A percentile compares a stretch with the other conserved stretches of the same genome.
Conservation (phyloP, 768 basidiomycete genomes). For the Asterophora parasitica region DNA sequence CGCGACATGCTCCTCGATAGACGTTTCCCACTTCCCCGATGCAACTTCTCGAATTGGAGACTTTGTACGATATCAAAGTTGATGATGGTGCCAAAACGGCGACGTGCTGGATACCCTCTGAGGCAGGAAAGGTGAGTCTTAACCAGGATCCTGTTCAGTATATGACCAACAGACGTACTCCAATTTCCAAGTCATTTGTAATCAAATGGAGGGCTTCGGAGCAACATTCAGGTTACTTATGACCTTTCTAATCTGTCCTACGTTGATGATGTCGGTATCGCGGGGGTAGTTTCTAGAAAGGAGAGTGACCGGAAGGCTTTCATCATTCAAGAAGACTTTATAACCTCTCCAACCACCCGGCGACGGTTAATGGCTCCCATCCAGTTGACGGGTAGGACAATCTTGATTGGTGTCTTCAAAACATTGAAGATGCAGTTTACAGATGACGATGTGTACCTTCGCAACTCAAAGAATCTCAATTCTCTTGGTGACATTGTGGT, state of each 20-base stretch:
- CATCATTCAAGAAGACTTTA: no score
- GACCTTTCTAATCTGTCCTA: not conserved
- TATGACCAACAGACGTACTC: not conserved
- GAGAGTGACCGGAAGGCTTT: no score
- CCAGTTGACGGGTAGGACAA: conserved; percentile 6
- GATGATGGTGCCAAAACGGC: conserved; percentile 9
- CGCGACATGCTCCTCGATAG: no score
- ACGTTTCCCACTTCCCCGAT: not conserved
- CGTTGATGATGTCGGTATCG: not conserved
- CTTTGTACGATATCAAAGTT: conserved; percentile 14
- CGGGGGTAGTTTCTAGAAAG: no score
- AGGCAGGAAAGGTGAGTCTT: conserved; percentile 22
- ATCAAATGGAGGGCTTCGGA: not conserved
- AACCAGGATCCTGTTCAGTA: no score
- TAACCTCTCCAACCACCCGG: conserved; percentile 1
- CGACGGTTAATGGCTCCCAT: conserved; percentile 1
- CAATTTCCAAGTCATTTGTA: conserved; percentile 1
- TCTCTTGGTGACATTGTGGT: conserved; percentile 3
- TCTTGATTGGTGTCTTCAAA: not conserved
- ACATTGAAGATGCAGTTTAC: not conserved
- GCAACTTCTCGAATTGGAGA: conserved; percentile 17
- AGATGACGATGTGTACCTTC: conserved; percentile 9
- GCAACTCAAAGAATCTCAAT: not conserved
- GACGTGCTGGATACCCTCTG: conserved; percentile 23
- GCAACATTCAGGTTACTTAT: not conserved